Evolutionary conservation across 1,139 yeast species (phyloP), one percentile per base, ranked within the genome.

Genomic region (Suhomyces taliae): DNA sequence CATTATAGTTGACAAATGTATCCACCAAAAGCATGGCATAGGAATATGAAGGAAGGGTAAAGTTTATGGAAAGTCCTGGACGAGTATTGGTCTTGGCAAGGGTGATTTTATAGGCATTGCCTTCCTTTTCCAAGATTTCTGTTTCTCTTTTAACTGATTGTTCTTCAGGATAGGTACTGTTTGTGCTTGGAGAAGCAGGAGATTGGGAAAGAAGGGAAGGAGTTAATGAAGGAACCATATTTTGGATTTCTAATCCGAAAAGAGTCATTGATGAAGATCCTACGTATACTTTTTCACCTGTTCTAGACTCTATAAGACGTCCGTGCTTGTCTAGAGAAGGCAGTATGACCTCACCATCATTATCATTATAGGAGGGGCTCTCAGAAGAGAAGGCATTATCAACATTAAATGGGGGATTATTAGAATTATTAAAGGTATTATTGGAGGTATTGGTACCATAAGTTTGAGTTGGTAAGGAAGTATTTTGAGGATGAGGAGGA

Each of bases 231-330:
- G 79, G 79, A 4, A 79, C 79, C 74, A 80, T 71, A 48, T 83
- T 81, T 59, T 85, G 89, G 46, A 87, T 85, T 54, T 86, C 93
- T 49, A 86, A 68, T 3, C 91, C 91, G 61, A 86, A 86, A 27
- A 86, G 65, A 0, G 95, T 86, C 91, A 87, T 86, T 1, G 91
- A 85, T 0, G 91, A 85, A 1, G 90, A 83, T 1, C 93, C 95
- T 34, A 85, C 88, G 59, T 85, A 86, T 36, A 85, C 76, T 51
- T 82, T 78, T 57, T 85, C 90, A 3, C 91, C 91, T 0, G 90
- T 84, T 51, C 88, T 70, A 1, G 90, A 83, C 53, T 84, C 86
- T 8, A 86, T 82, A 45, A 86, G 67, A 45, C 90, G 72, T 3
- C 91, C 89, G 55, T 84, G 81, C 54, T 83, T 81, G 55, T 84